These are phyloP conservation scores for Gossypium aridum DNA, from an alignment of 441 rosid genomes.

Conservation along the genomic window DNA sequence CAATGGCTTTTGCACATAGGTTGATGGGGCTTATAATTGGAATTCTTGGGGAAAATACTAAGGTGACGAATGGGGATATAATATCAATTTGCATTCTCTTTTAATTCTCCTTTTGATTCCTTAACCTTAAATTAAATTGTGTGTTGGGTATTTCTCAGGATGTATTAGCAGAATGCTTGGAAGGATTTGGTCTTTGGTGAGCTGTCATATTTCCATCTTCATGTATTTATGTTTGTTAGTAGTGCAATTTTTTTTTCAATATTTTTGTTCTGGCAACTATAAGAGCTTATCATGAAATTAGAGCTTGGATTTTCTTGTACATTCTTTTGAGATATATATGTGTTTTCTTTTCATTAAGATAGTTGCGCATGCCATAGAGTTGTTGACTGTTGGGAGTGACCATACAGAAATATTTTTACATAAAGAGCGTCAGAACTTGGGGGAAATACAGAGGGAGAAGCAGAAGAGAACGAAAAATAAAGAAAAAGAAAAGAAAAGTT, in stretches of 20 bases:
- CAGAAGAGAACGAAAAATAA: too few relatives aligned
- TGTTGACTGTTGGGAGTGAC: conserved; percentile 74
- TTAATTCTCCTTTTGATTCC: neutral
- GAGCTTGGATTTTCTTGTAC: conserved; percentile 6
- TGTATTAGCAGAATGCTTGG: conserved; percentile 85
- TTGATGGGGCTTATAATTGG: conserved; percentile 64
- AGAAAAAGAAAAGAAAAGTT: too few relatives aligned
- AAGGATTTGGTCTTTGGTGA: conserved; percentile 93
- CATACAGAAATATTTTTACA: conserved; percentile 68
- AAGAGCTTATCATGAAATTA: neutral
- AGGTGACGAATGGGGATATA: conserved; percentile 39
- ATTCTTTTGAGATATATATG: neutral
- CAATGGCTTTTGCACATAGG: conserved; percentile 55
- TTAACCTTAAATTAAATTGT: neutral
- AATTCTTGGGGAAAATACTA: conserved; percentile 85
- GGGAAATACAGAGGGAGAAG: conserved; percentile 34
- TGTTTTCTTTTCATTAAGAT: conserved; percentile 48
- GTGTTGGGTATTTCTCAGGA: conserved; percentile 46
- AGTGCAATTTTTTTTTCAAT: neutral
- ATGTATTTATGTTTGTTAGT: neutral
- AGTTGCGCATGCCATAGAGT: conserved; percentile 84
- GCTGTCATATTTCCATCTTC: conserved; percentile 20
- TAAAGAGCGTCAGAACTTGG: conserved; percentile 60
- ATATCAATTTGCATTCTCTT: neutral
- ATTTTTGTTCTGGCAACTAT: neutral